phyloP scores from a whole-genome alignment of 2,329 filamentous ascomycete genomes.

The Moelleriella libera region DNA sequence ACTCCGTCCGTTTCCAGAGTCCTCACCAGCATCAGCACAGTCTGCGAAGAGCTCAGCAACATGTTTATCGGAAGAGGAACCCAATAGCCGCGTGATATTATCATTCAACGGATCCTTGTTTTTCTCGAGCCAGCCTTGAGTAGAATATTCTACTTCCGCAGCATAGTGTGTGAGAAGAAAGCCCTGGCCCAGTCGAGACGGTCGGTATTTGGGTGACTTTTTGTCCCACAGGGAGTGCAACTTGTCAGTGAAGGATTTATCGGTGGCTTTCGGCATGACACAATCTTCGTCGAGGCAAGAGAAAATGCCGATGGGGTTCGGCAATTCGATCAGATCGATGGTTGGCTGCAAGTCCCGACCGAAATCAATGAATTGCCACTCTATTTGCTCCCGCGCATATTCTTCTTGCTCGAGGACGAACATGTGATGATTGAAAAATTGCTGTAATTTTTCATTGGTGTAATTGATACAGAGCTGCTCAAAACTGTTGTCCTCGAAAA shows the following conservation, averaged over 20 bases:
- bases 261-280: constrained; percentile 97
- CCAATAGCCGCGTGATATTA: constrained; percentile 82
- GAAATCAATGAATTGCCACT: constrained; percentile 99
- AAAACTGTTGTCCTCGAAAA: constrained; percentile 96
- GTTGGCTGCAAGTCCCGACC: constrained; percentile 93
- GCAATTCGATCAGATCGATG: constrained; percentile 89
- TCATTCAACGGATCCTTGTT: constrained; percentile 98
- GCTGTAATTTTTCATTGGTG: constrained; percentile 96
- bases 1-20: constrained; percentile 50
- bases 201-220: constrained; percentile 85
- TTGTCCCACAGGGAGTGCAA: constrained; percentile 94
- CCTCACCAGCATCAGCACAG: constrained; percentile 72
- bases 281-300: constrained; percentile 95
- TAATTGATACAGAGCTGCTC: constrained; percentile 99
- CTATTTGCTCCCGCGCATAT: constrained; percentile 92
- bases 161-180: constrained; percentile 97
- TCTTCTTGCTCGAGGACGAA: constrained; percentile 98
- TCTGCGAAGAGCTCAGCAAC: constrained; percentile 76
- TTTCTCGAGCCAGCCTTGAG: constrained; percentile 91
- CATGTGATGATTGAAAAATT: constrained; percentile 99
- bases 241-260: constrained; percentile 94
- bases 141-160: constrained; percentile 93
- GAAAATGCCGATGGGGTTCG: constrained; percentile 97
- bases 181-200: constrained; percentile 75
- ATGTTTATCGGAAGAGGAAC: constrained; percentile 69